A percentile compares a stretch with the other conserved stretches of the same genome.
Evolutionary conservation across 306 rosid genomes (phyloP).

Genomic region (Arachis stenosperma): DNA sequence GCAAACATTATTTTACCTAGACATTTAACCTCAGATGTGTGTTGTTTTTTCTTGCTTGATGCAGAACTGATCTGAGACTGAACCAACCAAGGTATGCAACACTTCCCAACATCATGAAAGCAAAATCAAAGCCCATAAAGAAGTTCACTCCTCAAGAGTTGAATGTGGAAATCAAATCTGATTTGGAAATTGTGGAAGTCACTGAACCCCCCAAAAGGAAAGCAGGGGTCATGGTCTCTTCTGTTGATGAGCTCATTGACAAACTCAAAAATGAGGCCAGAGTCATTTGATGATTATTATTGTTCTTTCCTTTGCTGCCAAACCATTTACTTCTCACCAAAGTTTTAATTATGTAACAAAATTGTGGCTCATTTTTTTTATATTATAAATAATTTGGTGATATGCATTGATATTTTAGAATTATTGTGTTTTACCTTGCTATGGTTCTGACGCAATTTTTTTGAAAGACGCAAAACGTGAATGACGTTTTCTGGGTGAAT

Average conservation of each 20-base stretch:
- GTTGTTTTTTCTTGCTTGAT: background rate
- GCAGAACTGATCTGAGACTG: constrained; percentile 90
- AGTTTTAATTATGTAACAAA: constrained; percentile 18
- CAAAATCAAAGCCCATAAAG: constrained; percentile 79
- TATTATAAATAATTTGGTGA: too few relatives aligned
- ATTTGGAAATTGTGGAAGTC: constrained; percentile 76
- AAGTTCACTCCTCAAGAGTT: constrained; percentile 73
- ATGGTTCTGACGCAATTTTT: too few relatives aligned
- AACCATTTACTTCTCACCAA: constrained; percentile 26
- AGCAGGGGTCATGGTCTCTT: constrained; percentile 77
- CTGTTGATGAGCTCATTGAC: constrained; percentile 87
- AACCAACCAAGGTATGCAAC: constrained; percentile 96
- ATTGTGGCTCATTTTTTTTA: too few relatives aligned
- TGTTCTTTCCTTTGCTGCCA: background rate
- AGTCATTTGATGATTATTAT: constrained; percentile 60
- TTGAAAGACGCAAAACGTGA: too few relatives aligned
- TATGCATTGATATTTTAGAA: too few relatives aligned
- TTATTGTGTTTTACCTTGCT: too few relatives aligned
- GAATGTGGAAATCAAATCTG: constrained; percentile 73
- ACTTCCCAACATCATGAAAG: constrained; percentile 98
- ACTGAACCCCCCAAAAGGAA: constrained; percentile 95
- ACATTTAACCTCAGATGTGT: too few relatives aligned
- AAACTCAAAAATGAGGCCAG: constrained; percentile 84
- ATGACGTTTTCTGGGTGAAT: too few relatives aligned
- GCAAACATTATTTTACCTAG: background rate